These are phyloP conservation scores for Cryphonectria japonica DNA, from an alignment of 2,329 filamentous ascomycete species.

Conservation along the genomic window DNA sequence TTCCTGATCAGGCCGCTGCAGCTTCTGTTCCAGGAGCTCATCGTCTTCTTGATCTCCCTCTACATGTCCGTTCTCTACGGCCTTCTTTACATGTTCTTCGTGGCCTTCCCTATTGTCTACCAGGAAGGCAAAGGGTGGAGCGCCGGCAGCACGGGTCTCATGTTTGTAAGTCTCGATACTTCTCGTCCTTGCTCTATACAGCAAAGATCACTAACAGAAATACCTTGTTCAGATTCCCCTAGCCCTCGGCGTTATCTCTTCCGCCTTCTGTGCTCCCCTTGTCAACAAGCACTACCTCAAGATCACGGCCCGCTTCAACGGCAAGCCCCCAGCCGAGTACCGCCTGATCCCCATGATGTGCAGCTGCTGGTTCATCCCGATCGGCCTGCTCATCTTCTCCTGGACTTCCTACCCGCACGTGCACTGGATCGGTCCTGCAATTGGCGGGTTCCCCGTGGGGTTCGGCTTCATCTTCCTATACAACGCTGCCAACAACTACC, in stretches of 20 bases:
- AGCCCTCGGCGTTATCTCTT: constrained; percentile 72
- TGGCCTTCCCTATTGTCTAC: constrained; percentile 73
- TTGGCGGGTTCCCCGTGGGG: constrained; percentile 73
- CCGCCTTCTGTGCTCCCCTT: constrained; percentile 68
- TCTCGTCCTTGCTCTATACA: constrained; percentile 21
- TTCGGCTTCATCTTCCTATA: constrained; percentile 86
- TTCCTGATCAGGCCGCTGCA: constrained; percentile 85
- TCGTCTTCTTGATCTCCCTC: constrained; percentile 80
- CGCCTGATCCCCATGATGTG: constrained; percentile 84
- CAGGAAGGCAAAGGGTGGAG: constrained; percentile 79
- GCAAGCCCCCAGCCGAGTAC: constrained; percentile 75
- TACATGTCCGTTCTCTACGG: constrained; percentile 87
- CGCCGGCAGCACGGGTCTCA: constrained; percentile 74
- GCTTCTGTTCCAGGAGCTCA: constrained; percentile 80
- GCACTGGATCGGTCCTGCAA: constrained; percentile 71
- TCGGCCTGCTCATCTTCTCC: constrained; percentile 62
- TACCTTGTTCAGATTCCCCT: constrained; percentile 61
- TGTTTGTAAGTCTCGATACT: constrained; percentile 59
- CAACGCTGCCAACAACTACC: constrained; percentile 77
- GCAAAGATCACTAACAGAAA: neutral
- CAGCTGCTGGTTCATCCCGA: constrained; percentile 71
- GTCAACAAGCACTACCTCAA: constrained; percentile 83
- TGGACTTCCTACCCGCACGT: constrained; percentile 67
- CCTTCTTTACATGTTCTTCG: constrained; percentile 77
- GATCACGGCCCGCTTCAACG: constrained; percentile 64